Conservation (phyloP, 2,329 filamentous ascomycete genomes). For the Fusarium sp. region DNA sequence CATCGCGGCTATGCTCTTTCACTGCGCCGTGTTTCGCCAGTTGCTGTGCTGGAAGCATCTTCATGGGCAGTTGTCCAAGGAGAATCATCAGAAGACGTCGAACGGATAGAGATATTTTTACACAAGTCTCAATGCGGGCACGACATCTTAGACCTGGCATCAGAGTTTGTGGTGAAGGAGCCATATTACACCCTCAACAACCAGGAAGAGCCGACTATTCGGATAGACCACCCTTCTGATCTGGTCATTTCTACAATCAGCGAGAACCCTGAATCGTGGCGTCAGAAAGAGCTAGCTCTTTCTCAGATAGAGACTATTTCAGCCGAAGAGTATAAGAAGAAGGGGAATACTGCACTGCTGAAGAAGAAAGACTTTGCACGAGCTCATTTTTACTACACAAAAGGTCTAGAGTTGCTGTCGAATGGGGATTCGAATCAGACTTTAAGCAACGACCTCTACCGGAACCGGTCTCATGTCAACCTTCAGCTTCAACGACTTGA, state of each 20-base stretch:
- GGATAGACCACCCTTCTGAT: slow-evolving; percentile 56
- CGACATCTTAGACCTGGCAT: slow-evolving; percentile 54
- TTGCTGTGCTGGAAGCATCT: slow-evolving; percentile 42
- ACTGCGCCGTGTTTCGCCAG: slow-evolving; percentile 50
- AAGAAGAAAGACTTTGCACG: slow-evolving; percentile 34
- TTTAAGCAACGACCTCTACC: slow-evolving; percentile 52
- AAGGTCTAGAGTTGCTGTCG: slow-evolving; percentile 39
- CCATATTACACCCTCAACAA: slow-evolving; percentile 63
- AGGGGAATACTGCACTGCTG: slow-evolving; percentile 51
- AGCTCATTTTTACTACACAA: slow-evolving; percentile 49
- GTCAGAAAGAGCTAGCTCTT: neutral
- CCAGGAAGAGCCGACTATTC: slow-evolving; percentile 59
- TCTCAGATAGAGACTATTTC: neutral
- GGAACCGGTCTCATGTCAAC: slow-evolving; percentile 54
- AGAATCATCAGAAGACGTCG: slow-evolving; percentile 41
- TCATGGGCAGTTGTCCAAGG: slow-evolving; percentile 55
- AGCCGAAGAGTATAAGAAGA: slow-evolving; percentile 46
- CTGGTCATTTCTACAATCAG: slow-evolving; percentile 39
- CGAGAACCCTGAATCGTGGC: slow-evolving; percentile 41
- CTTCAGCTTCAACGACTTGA: slow-evolving; percentile 53
- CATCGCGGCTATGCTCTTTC: slow-evolving; percentile 49
- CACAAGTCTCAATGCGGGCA: slow-evolving; percentile 54
- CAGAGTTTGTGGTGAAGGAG: slow-evolving; percentile 63
- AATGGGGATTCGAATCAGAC: slow-evolving; percentile 9
- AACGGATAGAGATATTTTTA: slow-evolving; percentile 52